Evolutionary conservation across 805 yeast species (phyloP).

Genomic region (Saccharomycopsis sp.): DNA sequence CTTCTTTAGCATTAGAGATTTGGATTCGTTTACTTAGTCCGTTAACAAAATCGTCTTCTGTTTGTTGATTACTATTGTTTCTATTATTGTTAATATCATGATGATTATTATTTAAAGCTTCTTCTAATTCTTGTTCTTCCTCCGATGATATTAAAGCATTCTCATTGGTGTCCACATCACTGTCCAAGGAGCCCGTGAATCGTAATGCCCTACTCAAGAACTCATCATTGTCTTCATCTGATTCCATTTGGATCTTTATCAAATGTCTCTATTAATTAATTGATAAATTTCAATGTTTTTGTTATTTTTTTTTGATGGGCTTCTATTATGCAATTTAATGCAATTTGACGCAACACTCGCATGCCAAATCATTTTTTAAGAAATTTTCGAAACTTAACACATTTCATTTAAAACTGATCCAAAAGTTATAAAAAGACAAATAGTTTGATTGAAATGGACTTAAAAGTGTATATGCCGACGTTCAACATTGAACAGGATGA

Average conservation of each 20-base stretch:
- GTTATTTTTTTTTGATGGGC: too few relatives aligned
- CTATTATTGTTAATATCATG: constrained; percentile 22
- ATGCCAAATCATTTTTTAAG: too few relatives aligned
- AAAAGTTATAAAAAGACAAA: too few relatives aligned
- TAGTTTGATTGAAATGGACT: constrained; percentile 16
- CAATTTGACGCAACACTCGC: not conserved
- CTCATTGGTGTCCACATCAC: constrained; percentile 9
- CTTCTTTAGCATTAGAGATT: constrained; percentile 14
- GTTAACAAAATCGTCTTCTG: not conserved
- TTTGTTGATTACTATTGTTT: not conserved
- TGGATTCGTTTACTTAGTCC: not conserved
- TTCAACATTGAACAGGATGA: constrained; percentile 15
- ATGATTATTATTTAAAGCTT: constrained; percentile 17
- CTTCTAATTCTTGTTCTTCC: not conserved
- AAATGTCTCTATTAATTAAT: too few relatives aligned
- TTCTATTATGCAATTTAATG: too few relatives aligned
- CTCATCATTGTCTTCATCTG: not conserved
- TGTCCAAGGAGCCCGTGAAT: not conserved
- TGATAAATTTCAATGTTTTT: too few relatives aligned
- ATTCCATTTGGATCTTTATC: too few relatives aligned
- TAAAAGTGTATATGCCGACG: constrained; percentile 16
- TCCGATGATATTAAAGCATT: constrained; percentile 1
- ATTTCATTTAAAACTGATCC: too few relatives aligned
- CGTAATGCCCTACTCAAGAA: not conserved
- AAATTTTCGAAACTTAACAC: too few relatives aligned